phyloP scores from a whole-genome alignment of 208 protist genomes.

The Tritrichomonas musculus region DNA sequence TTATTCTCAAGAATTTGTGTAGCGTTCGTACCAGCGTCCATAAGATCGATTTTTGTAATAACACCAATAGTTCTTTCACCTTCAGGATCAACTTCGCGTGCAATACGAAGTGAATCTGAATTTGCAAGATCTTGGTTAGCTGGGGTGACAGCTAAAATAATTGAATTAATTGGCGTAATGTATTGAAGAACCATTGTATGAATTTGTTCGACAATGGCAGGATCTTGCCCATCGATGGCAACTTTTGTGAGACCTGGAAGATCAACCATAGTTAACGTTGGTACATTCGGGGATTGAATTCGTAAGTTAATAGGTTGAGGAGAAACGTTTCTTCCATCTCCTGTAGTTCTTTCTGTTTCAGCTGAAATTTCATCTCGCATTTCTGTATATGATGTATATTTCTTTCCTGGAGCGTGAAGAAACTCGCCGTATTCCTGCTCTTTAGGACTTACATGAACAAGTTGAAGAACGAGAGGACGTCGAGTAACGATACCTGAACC shows the following conservation, averaged over 20 bases:
- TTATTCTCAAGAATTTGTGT: constrained; percentile 81
- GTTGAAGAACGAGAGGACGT: constrained; percentile 92
- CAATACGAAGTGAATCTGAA: constrained; percentile 51
- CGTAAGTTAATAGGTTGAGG: constrained; percentile 19
- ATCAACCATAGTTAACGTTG: constrained; percentile 58
- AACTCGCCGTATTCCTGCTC: constrained; percentile 68
- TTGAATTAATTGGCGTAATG: constrained; percentile 36
- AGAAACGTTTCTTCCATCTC: neutral
- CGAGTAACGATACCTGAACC: constrained; percentile 96
- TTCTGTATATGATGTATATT: constrained; percentile 83
- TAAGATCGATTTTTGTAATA: constrained; percentile 59
- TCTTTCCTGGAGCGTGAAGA: constrained; percentile 67
- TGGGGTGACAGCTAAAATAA: constrained; percentile 56
- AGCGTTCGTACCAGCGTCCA: constrained; percentile 82
- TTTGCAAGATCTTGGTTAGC: constrained; percentile 59
- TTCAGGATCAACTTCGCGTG: constrained; percentile 51
- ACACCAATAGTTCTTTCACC: constrained; percentile 60
- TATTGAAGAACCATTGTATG: constrained; percentile 49
- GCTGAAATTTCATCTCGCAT: constrained; percentile 77
- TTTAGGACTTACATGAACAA: constrained; percentile 57
- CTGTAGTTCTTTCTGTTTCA: constrained; percentile 77
- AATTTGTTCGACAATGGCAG: constrained; percentile 53
- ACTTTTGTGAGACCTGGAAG: constrained; percentile 57
- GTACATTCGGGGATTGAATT: constrained; percentile 45
- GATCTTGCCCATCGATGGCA: constrained; percentile 48